Base-by-base conservation (phyloP, 768 basidiomycete species). In the Suillus lakei region DNA sequence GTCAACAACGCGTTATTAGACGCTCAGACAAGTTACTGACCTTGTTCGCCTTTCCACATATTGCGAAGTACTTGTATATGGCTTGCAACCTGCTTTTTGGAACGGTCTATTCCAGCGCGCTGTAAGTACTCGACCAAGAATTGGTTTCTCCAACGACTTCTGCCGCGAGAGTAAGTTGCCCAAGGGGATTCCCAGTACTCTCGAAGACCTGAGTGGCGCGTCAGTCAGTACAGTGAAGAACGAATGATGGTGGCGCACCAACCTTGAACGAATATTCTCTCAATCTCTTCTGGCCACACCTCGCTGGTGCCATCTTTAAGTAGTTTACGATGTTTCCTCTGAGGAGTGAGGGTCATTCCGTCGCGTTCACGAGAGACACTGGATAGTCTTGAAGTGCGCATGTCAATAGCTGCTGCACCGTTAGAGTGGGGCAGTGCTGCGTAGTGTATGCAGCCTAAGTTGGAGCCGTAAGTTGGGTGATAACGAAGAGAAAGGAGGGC, bases 61-160 rank as follows among this genome's bases (percentile, higher is more conserved):
- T 93, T 93, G 60, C 91, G 82, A 62, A 92, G 76, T 63, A 93
- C 92, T 73, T 94, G 92, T 61, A 94, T 91, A 71, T 94, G 92
- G 76, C 90, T 91, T n/a, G 92, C 92, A 68, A 94, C 92, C 76
- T 94, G 92, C 76, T 94, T 93, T 83, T 93, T 93, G 53, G 91
- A 84, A 48, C 92, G 88, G 32, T 83, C 83, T 73, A 94, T 85
- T 63, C 89, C 90, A 43, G 83, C 80, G 68, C 86, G 88, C 63
- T 88, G 83, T 65, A 94, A 86, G 71, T 91, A 90, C 68, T 93
- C 91, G 73, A 93, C 92, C 67, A 94, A 86, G 74, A 90, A 94
- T 78, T 93, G 91, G 78, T 93, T 93, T 60, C 92, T 86, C 90
- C 90, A 91, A 64, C 91, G 81, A 69, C 88, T 90, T 70, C 92